Conservation (phyloP, 2,329 filamentous ascomycete genomes). For the Harringtonia lauricola region DNA sequence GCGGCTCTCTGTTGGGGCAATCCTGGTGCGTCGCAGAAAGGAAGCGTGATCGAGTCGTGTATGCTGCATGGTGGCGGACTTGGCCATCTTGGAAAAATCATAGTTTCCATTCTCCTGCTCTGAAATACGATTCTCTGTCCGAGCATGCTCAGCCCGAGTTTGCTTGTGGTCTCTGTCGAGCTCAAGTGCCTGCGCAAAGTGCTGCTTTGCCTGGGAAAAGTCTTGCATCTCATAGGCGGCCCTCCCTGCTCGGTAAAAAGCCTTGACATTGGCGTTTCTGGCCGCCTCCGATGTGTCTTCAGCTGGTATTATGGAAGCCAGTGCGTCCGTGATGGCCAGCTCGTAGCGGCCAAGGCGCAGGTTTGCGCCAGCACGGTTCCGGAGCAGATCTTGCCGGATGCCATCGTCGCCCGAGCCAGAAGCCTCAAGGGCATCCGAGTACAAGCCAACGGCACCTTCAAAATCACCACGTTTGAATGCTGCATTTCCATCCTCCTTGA, state of each 20-base stretch:
- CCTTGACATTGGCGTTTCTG: conserved; percentile 5
- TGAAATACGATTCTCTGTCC: conserved; percentile 11
- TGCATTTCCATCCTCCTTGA: conserved; percentile 9
- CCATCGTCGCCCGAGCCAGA: conserved; percentile 15
- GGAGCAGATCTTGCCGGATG: conserved; percentile 12
- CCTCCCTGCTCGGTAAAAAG: conserved; percentile 7
- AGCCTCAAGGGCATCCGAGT: conserved; percentile 15
- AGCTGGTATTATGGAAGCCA: conserved; percentile 16
- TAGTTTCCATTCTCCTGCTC: conserved; percentile 19
- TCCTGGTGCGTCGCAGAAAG: conserved; percentile 21
- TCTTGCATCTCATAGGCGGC: conserved; percentile 7
- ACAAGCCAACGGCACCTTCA: background rate
- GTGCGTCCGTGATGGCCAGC: conserved; percentile 19
- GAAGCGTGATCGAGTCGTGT: conserved; percentile 22
- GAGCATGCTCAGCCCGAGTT: background rate
- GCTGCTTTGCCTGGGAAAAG: conserved; percentile 3
- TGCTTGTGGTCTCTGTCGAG: conserved; percentile 6
- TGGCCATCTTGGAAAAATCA: conserved; percentile 18
- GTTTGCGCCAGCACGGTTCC: conserved; percentile 21
- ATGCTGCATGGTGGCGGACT: background rate
- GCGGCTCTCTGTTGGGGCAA: conserved; percentile 20
- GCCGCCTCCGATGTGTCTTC: background rate
- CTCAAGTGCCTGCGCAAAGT: conserved; percentile 2
- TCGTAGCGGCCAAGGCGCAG: conserved; percentile 23
- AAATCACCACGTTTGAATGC: conserved; percentile 3